Evolutionary conservation across 225 moss, liverwort and hornwort species (phyloP).

Genomic region (Asterella californica): DNA sequence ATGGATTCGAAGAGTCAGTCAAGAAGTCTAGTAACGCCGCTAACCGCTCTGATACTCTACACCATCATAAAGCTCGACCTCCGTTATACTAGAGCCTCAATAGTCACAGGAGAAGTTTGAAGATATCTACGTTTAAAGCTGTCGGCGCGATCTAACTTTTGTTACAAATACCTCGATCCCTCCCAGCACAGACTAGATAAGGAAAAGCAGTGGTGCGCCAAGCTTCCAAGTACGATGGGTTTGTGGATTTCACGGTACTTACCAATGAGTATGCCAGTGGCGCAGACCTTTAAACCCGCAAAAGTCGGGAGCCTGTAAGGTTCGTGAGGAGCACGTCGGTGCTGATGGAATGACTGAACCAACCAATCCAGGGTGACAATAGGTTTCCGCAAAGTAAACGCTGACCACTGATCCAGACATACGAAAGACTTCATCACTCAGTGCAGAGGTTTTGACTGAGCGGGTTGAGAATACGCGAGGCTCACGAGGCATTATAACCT

Average conservation of each 20-base stretch:
- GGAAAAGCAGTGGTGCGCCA: background rate
- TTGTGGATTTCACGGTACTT: background rate
- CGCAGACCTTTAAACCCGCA: slow-evolving; percentile 52
- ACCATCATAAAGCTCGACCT: background rate
- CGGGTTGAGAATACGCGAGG: background rate
- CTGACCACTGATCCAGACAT: slow-evolving; percentile 49
- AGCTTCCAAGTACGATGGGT: background rate
- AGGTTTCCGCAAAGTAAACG: slow-evolving; percentile 60
- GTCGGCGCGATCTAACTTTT: background rate
- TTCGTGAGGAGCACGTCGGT: slow-evolving; percentile 56
- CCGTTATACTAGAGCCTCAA: background rate
- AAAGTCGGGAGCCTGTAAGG: slow-evolving; percentile 54
- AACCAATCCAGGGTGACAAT: slow-evolving; percentile 67
- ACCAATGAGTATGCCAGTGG: slow-evolving; percentile 39
- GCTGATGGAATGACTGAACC: slow-evolving; percentile 56
- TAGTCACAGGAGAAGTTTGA: background rate
- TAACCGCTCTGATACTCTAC: background rate
- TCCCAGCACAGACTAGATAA: background rate
- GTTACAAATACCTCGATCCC: background rate
- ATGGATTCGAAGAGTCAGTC: background rate
- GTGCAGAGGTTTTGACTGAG: background rate
- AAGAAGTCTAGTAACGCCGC: background rate
- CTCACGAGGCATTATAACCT: background rate
- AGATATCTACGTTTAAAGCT: background rate
- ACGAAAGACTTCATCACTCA: background rate